Percentiles rank a stretch among this genome's conserved stretches.
Conservation (phyloP, 495 filamentous ascomycete species). For the Aspergillus saccharolyticus region DNA sequence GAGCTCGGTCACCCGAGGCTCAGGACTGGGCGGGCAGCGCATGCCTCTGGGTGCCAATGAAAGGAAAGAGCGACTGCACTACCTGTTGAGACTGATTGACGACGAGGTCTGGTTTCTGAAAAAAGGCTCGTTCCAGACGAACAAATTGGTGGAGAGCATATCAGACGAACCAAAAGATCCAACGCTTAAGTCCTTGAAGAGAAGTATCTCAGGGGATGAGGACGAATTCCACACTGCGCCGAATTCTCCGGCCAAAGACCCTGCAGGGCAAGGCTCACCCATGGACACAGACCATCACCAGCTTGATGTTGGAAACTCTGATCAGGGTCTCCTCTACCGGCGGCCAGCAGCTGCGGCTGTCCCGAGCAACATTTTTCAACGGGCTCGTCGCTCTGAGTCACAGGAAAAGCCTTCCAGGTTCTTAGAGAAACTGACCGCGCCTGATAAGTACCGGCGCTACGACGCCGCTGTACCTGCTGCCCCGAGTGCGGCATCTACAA, state of each 20-base stretch:
- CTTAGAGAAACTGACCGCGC: constrained; percentile 20
- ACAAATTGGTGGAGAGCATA: background rate
- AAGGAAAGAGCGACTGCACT: constrained; percentile 19
- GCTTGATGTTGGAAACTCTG: constrained; percentile 4
- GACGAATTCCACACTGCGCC: constrained; percentile 40
- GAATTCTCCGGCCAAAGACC: constrained; percentile 30
- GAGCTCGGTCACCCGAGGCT: background rate
- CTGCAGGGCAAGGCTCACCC: background rate
- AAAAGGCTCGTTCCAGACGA: constrained; percentile 9
- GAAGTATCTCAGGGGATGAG: constrained; percentile 23
- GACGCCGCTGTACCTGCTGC: constrained; percentile 8
- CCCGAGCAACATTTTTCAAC: constrained; percentile 5
- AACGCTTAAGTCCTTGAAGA: constrained; percentile 19
- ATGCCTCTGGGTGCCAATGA: too few relatives aligned
- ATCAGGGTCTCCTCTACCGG: constrained; percentile 3
- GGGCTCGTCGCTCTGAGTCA: constrained; percentile 1
- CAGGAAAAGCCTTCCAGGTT: constrained; percentile 14
- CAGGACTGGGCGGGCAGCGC: background rate
- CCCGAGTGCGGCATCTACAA: constrained; percentile 14
- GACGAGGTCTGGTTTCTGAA: constrained; percentile 27
- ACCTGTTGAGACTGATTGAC: constrained; percentile 24
- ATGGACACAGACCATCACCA: constrained; percentile 8
- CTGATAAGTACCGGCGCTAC: constrained; percentile 17
- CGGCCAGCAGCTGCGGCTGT: background rate
- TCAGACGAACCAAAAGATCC: background rate